Base-by-base conservation (phyloP, 345 rosid genomes). In the Cardamine occulta region DNA sequence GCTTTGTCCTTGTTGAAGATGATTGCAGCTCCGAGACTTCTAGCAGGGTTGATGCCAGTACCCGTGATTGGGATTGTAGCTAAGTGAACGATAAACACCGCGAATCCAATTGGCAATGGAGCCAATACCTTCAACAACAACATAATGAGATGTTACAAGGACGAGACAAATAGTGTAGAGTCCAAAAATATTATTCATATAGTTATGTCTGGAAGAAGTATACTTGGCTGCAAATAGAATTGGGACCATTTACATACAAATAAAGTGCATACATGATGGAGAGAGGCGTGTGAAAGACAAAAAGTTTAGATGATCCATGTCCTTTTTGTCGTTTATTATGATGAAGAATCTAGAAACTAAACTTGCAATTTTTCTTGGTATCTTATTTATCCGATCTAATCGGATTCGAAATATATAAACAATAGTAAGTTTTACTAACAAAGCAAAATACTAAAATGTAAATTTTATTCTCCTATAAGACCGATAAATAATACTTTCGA, bases 21-120 rank as follows among this genome's bases (percentile, higher is more conserved):
- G 40, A 91, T 89, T 26, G 98, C 98, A 76, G 98, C 97, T 57
- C 98, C 98, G 1, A 93, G 86, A 68, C 98, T 93, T 83, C 98
- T 85, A 4, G 98, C 98, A 10, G 98, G 98, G 88, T 93, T 93
- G 79, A 93, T 93, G 35, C 98, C 97, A 21, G 97, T 91, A 6
- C 98, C 98, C n/a, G 97, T 89, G 80, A 93, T 79, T 19, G 98
- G 98, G 26, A 93, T 93, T 23, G 98, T 93, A 49, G 93, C 97
- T 32, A 93, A 79, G 75, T 93, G 98, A 74, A 93, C 98, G 77
- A 91, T 93, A 83, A 93, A 93, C 72, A 93, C 98, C 5, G 98
- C 97, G 79, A 93, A 91, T 74, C 98, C 98, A 66, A 93, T 93
- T 2, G 98, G 98, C 4, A 93, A 92, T 26, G 98, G 98, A 29